phyloP scores from a whole-genome alignment of 1,284 basidiomycete species.

The Ganoderma lucidum region DNA sequence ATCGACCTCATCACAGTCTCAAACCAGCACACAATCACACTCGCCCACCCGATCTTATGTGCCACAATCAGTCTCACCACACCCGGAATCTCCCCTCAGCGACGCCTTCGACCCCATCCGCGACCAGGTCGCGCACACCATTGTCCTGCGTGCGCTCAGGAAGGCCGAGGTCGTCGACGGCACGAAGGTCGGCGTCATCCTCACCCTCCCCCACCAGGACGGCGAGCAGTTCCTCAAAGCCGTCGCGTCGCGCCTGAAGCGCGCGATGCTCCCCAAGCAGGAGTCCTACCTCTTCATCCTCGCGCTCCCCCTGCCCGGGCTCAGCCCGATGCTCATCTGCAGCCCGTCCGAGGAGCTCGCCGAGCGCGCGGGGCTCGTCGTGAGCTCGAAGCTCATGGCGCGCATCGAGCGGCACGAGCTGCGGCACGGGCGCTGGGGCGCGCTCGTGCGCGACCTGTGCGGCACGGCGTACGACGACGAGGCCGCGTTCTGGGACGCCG shows the following conservation, averaged over 20 bases:
- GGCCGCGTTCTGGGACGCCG: slow-evolving; percentile 68
- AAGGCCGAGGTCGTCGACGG: slow-evolving; percentile 58
- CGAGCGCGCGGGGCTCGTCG: slow-evolving; percentile 68
- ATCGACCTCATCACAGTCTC: slow-evolving; percentile 29
- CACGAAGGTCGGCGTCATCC: slow-evolving; percentile 61
- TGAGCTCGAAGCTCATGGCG: slow-evolving; percentile 68
- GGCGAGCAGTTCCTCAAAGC: slow-evolving; percentile 60
- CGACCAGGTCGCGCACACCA: slow-evolving; percentile 64
- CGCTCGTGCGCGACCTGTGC: slow-evolving; percentile 59
- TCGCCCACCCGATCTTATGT: neutral
- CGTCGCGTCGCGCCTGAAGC: slow-evolving; percentile 49
- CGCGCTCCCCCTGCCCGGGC: slow-evolving; percentile 38
- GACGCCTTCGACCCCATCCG: slow-evolving; percentile 65
- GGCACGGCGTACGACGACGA: slow-evolving; percentile 67
- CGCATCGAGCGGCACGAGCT: slow-evolving; percentile 48
- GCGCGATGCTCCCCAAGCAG: slow-evolving; percentile 43
- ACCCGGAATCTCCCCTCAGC: neutral
- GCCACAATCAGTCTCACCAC: neutral
- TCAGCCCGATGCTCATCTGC: slow-evolving; percentile 58
- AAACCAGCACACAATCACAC: neutral
- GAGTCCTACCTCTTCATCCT: slow-evolving; percentile 63
- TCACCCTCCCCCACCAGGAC: slow-evolving; percentile 62
- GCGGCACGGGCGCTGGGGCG: slow-evolving; percentile 51
- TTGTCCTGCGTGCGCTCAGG: slow-evolving; percentile 62
- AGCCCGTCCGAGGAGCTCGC: slow-evolving; percentile 62